phyloP scores from a whole-genome alignment of 192 early-diverging fungal genomes.

The Paraglomus occultum region DNA sequence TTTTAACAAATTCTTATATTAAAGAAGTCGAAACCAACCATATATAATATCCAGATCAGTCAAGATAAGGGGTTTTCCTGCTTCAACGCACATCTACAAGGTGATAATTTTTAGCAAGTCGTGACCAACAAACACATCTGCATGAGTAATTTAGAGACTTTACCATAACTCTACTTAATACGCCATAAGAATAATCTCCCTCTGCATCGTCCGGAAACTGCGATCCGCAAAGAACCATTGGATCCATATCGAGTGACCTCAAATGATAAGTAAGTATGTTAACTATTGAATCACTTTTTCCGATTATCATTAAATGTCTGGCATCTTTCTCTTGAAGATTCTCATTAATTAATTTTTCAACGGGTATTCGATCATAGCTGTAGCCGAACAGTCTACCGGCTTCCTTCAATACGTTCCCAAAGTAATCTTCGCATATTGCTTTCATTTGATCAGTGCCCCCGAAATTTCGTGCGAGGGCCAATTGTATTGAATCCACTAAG shows the following conservation, averaged over 20 bases:
- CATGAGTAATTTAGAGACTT: neutral
- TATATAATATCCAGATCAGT: conserved; percentile 23
- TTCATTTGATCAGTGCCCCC: conserved; percentile 24
- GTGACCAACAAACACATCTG: neutral
- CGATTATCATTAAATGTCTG: conserved; percentile 29
- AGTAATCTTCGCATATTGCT: neutral
- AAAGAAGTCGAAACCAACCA: neutral
- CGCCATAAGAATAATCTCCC: conserved; percentile 31
- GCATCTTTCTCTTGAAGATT: conserved; percentile 13
- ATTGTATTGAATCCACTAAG: conserved; percentile 5
- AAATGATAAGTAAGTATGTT: conserved; percentile 24
- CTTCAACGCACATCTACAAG: conserved; percentile 32
- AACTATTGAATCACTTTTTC: conserved; percentile 25
- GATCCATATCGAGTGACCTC: conserved; percentile 15
- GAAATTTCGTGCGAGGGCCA: conserved; percentile 25
- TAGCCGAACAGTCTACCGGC: neutral
- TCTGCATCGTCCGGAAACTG: conserved; percentile 31
- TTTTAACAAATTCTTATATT: neutral
- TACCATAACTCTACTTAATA: conserved; percentile 30
- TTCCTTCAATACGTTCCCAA: neutral
- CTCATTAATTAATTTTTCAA: conserved; percentile 12
- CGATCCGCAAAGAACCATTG: conserved; percentile 24
- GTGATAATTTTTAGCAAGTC: neutral
- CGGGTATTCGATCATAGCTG: conserved; percentile 19
- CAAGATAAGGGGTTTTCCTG: conserved; percentile 25